These are phyloP conservation scores for Fagus crenata DNA, from an alignment of 306 rosid species.

Conservation along the genomic window DNA sequence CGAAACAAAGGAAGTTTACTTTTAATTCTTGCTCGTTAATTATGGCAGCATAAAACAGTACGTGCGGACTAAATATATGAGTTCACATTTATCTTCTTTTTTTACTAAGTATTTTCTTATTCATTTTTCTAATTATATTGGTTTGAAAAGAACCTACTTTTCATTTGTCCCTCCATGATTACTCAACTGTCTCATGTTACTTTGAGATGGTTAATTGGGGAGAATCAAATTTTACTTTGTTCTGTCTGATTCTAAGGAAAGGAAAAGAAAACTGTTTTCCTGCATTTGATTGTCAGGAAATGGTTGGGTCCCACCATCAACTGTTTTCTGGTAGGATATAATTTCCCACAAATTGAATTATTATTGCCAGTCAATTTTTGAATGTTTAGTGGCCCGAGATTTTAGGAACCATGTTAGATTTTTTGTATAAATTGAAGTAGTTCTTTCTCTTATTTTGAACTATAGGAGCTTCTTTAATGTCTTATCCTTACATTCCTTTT, in stretches of 20 bases:
- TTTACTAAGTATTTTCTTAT: not conserved
- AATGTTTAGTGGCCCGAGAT: not conserved
- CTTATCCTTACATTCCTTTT: not conserved
- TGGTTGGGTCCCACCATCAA: not conserved
- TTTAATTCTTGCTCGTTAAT: too few relatives aligned
- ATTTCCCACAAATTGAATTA: not conserved
- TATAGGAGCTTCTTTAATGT: slow-evolving; percentile 20
- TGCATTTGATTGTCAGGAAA: too few relatives aligned
- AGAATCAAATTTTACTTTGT: not conserved
- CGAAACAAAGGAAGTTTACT: too few relatives aligned
- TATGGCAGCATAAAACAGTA: too few relatives aligned
- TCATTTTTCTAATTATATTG: not conserved
- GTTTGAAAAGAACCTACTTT: not conserved
- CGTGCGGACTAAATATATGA: not conserved
- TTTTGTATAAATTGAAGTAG: not conserved
- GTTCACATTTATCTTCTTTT: not conserved
- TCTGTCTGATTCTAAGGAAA: not conserved
- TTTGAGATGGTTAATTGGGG: not conserved
- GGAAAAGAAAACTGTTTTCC: not conserved
- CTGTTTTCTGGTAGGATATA: not conserved
- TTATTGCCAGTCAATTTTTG: not conserved
- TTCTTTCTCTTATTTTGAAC: not conserved
- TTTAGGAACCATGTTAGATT: not conserved
- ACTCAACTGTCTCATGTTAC: not conserved
- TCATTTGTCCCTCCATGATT: not conserved